Conservation (phyloP, 306 rosid genomes). For the Ormosia emarginata region DNA sequence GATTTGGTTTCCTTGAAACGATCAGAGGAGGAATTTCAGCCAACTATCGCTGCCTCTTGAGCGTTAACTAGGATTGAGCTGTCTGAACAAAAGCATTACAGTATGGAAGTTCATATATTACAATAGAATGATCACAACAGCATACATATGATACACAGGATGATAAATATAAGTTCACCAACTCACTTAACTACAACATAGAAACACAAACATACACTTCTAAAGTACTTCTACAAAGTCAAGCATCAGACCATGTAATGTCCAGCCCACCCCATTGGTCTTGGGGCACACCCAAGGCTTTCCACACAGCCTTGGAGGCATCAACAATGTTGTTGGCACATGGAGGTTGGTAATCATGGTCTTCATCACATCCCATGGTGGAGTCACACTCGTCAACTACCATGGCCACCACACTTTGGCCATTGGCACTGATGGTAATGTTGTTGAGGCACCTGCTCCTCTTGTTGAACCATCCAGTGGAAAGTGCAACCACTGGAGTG, state of each 20-base stretch:
- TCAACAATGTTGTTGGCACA: conserved; percentile 16
- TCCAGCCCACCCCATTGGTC: not conserved
- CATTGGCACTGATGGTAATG: conserved; percentile 23
- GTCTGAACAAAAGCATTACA: too few species aligned
- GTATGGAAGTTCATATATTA: too few species aligned
- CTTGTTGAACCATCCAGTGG: conserved; percentile 34
- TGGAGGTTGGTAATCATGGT: conserved; percentile 28
- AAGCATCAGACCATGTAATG: not conserved
- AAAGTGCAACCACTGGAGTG: conserved; percentile 21
- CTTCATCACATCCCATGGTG: conserved; percentile 29
- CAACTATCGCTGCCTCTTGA: conserved; percentile 35
- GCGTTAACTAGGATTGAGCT: not conserved
- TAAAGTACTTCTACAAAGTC: too few species aligned
- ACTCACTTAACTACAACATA: too few species aligned
- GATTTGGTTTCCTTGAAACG: conserved; percentile 30
- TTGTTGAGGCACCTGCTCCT: not conserved
- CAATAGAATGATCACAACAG: too few species aligned
- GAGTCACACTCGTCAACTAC: conserved; percentile 46
- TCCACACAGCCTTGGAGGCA: not conserved
- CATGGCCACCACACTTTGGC: conserved; percentile 22
- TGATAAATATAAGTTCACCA: too few species aligned
- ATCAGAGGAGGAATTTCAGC: conserved; percentile 37
- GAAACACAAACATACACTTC: too few species aligned
- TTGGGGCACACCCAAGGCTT: not conserved
- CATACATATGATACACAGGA: too few species aligned